Percentiles rank a stretch among this genome's conserved stretches.
These are phyloP conservation scores for Globisporangium middletonii DNA, from an alignment of 352 stramenopile species.

Conservation along the genomic window DNA sequence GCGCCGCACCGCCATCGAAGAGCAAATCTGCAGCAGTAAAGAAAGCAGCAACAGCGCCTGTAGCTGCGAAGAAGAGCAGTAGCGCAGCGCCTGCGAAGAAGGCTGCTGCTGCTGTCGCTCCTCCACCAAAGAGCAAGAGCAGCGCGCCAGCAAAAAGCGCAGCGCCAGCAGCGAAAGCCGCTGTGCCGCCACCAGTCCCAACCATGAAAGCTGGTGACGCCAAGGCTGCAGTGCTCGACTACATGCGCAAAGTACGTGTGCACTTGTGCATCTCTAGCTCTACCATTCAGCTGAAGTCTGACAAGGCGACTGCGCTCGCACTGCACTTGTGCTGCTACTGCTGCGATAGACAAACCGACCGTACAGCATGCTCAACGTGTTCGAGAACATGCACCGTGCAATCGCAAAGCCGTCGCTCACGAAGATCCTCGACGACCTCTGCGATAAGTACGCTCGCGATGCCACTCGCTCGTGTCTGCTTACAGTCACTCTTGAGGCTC, in stretches of 20 bases:
- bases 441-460: slow-evolving; percentile 33
- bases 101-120: slow-evolving; percentile 6
- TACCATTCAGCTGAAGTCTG: too few relatives aligned
- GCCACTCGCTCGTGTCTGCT: not conserved
- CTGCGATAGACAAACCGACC: slow-evolving; percentile 58
- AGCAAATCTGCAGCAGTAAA: slow-evolving; percentile 14
- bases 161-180: not conserved
- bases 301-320: too few relatives aligned
- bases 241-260: slow-evolving; percentile 55
- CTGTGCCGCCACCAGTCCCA: slow-evolving; percentile 10
- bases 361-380: slow-evolving; percentile 83
- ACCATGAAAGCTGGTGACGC: slow-evolving; percentile 39
- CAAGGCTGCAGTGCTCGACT: slow-evolving; percentile 50
- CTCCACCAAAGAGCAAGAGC: slow-evolving; percentile 18
- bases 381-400: slow-evolving; percentile 73
- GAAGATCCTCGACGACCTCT: slow-evolving; percentile 68
- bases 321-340: not conserved
- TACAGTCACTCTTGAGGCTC: not conserved
- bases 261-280: too few relatives aligned
- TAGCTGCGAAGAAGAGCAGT: slow-evolving; percentile 9
- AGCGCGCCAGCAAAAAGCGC: slow-evolving; percentile 10
- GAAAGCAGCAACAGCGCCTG: slow-evolving; percentile 13
- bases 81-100: slow-evolving; percentile 5
- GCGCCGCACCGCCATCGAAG: slow-evolving; percentile 5
- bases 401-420: slow-evolving; percentile 72